Base-by-base conservation (phyloP, 805 yeast genomes). In the Metschnikowia cerradonensis region DNA sequence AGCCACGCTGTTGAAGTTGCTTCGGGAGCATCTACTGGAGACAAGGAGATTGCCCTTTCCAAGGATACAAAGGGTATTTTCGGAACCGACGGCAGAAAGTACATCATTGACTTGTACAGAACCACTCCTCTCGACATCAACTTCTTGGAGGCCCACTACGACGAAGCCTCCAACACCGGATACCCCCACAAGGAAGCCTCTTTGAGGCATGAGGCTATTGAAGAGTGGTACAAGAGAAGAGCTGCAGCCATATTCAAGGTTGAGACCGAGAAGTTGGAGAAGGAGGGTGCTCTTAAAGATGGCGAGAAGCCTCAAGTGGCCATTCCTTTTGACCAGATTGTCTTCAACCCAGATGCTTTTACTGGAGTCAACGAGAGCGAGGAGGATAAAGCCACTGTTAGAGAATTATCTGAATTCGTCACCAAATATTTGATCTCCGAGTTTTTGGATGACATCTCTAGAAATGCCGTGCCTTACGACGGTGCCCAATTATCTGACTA, bases 181-280 rank as follows among this genome's bases (percentile, higher is more conserved):
- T 91, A 90, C 64, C 96, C 97, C 15, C 97, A 90, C 64, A 80
- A 81, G 56, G 88, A 90, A 68, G 76, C 87, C 13, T 79, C 87
- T 23, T 62, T 92, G 41, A 84, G 98, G 71, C 83, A 83, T 56
- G 98, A 92, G 70, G 94, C 96, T 15, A 82, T 92, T 44, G 92
- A 84, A 58, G 88, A 84, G 60, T 92, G 96, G 97, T 89, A 94
- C 85, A 80, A 80, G 62, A 68, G 81, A 52, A 81, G 84, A 63
- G 78, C 86, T 2, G 79, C 86, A 14, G 73, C 71, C 19, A 73
- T 74, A 43, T 65, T 83, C 54, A 76, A 76, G 52, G 69, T 63
- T 1, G 81, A 81, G 60, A 72, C 82, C 40, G 82, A 80, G 50
- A 50, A 54, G 30, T 72, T 72, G 50, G 74, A 76, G 49, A 62